Percentiles rank a stretch among this genome's conserved stretches.
Conservation (phyloP, 2,329 filamentous ascomycete genomes). For the Aspergillus sp. region DNA sequence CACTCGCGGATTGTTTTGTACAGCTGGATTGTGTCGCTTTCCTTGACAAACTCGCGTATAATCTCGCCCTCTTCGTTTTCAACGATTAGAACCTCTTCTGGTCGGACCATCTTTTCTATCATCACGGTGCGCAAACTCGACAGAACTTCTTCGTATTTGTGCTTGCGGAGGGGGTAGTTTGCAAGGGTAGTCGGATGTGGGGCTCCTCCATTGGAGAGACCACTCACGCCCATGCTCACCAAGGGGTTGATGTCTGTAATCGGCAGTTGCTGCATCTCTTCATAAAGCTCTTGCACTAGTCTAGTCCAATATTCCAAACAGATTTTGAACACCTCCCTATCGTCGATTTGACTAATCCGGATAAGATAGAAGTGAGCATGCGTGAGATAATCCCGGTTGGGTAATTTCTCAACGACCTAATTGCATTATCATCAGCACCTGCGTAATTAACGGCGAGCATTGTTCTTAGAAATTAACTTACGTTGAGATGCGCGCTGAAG, state of each 20-base stretch:
- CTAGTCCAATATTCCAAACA: slow-evolving; percentile 99
- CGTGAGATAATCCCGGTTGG: slow-evolving; percentile 89
- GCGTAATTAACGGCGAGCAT: not conserved
- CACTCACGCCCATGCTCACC: slow-evolving; percentile 70
- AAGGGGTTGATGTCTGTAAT: slow-evolving; percentile 91
- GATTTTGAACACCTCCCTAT: slow-evolving; percentile 99
- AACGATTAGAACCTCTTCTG: slow-evolving; percentile 97
- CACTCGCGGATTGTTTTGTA: slow-evolving; percentile 99
- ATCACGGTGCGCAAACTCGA: slow-evolving; percentile 95
- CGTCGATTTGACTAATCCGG: slow-evolving; percentile 96
- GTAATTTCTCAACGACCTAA: slow-evolving; percentile 89
- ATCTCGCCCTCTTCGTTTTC: slow-evolving; percentile 99
- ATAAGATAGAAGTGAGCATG: slow-evolving; percentile 98
- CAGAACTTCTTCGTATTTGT: slow-evolving; percentile 94
- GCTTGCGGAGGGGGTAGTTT: slow-evolving; percentile 92
- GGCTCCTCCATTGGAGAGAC: slow-evolving; percentile 75
- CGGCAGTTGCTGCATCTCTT: slow-evolving; percentile 96
- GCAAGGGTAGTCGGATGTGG: slow-evolving; percentile 80
- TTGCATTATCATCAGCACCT: not conserved
- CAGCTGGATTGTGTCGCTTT: slow-evolving; percentile 96
- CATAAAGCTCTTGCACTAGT: slow-evolving; percentile 94
- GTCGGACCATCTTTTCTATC: slow-evolving; percentile 99
- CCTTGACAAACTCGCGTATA: slow-evolving; percentile 97
- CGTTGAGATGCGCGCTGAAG: slow-evolving; percentile 87
- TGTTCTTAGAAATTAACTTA: slow-evolving; percentile 38